Base-by-base conservation (phyloP, 176 grass and related monocot species). In the Chloris gayana region DNA sequence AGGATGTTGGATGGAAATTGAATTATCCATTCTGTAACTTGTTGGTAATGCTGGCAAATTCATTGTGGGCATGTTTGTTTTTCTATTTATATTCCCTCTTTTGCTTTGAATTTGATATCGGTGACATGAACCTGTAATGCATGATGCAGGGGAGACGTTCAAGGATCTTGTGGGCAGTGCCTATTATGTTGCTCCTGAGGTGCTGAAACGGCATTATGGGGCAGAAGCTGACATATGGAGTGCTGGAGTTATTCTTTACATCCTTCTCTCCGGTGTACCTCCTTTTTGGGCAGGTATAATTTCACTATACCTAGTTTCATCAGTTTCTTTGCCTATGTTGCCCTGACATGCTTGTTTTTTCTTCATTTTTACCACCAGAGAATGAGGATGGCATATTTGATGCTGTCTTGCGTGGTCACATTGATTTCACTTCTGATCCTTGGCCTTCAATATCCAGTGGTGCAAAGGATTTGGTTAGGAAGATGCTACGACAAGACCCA, bases 91-190 rank as follows among this genome's bases (percentile, higher is more conserved):
- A 41, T 49, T 37, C 11, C 71, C 19, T 54, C 4, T 26, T 54
- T 69, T 69, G 33, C 39, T 80, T 57, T 37, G n/a, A 27, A 18
- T 38, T 51, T 27, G 65, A 38, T 18, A 58, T 67, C 61, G 14
- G 13, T 50, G 18, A 14, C 24, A 39, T 73, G 29, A 24, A 44
- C 22, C 42, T 44, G 35, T 30, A 8, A 37, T 27, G 35, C 19
- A 76, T 77, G 54, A 66, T 93, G 71, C 79, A 99, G 93, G 90
- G 68, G 91, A 93, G 39, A 85, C 83, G 4, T 99, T 91, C 82
- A 95, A 95, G 85, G 96, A 99, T 89, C 86, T 99, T 61, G 96
- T 99, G 32, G 96, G 96, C 81, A 99, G 96, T 77, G 96, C 93
- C 0, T 99, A 99, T 80, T 99, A 99, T 89, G 96, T 99, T 83